These are phyloP conservation scores for Ceratobasidium sp. DNA, from an alignment of 1,284 basidiomycete genomes.

Conservation along the genomic window DNA sequence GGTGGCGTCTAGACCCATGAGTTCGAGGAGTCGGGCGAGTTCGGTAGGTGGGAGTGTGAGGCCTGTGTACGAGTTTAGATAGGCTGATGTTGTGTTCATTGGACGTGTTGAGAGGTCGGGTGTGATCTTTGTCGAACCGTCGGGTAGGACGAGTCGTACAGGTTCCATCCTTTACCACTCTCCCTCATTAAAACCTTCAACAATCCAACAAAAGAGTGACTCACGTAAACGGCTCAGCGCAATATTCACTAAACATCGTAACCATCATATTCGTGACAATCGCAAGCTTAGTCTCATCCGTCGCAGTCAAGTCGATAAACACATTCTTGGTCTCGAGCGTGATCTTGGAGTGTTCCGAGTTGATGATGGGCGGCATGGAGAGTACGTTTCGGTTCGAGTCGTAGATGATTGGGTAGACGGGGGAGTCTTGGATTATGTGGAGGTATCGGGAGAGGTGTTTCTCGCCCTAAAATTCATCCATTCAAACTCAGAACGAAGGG, in stretches of 20 bases:
- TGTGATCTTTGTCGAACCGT: conserved; percentile 82
- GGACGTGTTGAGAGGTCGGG: conserved; percentile 84
- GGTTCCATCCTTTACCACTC: conserved; percentile 83
- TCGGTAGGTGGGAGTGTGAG: conserved; percentile 75
- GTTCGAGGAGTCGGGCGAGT: conserved; percentile 75
- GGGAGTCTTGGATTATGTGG: conserved; percentile 93
- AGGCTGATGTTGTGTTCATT: conserved; percentile 85
- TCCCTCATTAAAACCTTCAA: conserved; percentile 12
- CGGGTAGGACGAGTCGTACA: conserved; percentile 83
- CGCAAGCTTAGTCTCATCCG: conserved; percentile 96
- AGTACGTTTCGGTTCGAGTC: conserved; percentile 89
- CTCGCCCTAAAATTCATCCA: conserved; percentile 72
- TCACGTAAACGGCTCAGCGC: conserved; percentile 90
- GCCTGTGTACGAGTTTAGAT: conserved; percentile 96
- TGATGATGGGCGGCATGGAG: conserved; percentile 99
- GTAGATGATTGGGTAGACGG: conserved; percentile 98
- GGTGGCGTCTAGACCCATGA: conserved; percentile 79
- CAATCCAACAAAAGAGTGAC: conserved; percentile 55
- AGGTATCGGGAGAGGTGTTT: conserved; percentile 93
- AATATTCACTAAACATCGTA: conserved; percentile 99
- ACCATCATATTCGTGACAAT: conserved; percentile 96
- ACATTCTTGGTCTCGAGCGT: conserved; percentile 94
- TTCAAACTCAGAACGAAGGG: not conserved
- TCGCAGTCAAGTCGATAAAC: conserved; percentile 97
- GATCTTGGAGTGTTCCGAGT: conserved; percentile 98